These are phyloP conservation scores for Tephrocybe sp. DNA, from an alignment of 768 basidiomycete species.

Conservation along the genomic window DNA sequence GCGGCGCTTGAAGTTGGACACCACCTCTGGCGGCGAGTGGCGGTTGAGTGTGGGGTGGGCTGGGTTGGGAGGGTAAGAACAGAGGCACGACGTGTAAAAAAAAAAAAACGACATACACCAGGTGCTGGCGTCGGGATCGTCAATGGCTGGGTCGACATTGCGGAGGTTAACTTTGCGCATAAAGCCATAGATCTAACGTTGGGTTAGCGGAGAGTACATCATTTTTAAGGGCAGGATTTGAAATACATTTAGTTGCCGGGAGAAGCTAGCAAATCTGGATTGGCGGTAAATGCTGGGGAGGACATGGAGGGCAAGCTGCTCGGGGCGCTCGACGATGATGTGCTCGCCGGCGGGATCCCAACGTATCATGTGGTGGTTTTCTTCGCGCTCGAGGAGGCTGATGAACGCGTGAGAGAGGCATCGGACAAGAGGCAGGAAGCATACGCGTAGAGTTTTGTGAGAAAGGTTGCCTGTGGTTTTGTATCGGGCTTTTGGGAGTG, in stretches of 20 bases:
- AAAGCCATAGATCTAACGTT: constrained; percentile 88
- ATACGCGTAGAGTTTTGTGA: constrained; percentile 95
- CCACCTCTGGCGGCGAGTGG: constrained; percentile 85
- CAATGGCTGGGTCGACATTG: constrained; percentile 92
- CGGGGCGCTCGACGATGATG: constrained; percentile 93
- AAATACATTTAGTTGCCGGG: constrained; percentile 92
- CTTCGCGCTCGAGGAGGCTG: constrained; percentile 85
- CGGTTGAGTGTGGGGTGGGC: constrained; percentile 92
- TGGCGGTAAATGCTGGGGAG: constrained; percentile 94
- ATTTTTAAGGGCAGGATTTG: constrained; percentile 26
- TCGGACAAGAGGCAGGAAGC: constrained; percentile 30
- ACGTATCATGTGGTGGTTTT: constrained; percentile 96
- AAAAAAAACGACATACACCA: constrained; percentile 71
- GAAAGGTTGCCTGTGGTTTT: constrained; percentile 92
- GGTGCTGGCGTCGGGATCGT: constrained; percentile 94
- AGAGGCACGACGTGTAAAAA: neutral
- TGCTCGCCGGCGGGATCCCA: constrained; percentile 94
- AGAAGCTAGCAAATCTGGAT: constrained; percentile 96
- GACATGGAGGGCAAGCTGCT: constrained; percentile 91
- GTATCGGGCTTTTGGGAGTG: constrained; percentile 64
- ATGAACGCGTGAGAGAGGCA: constrained; percentile 20
- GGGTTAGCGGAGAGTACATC: constrained; percentile 18
- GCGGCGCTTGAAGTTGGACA: constrained; percentile 93
- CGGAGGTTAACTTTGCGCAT: constrained; percentile 97
- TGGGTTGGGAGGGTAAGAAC: constrained; percentile 27